phyloP scores from a whole-genome alignment of 192 early-diverging fungal genomes.

The Podochytrium sp. region DNA sequence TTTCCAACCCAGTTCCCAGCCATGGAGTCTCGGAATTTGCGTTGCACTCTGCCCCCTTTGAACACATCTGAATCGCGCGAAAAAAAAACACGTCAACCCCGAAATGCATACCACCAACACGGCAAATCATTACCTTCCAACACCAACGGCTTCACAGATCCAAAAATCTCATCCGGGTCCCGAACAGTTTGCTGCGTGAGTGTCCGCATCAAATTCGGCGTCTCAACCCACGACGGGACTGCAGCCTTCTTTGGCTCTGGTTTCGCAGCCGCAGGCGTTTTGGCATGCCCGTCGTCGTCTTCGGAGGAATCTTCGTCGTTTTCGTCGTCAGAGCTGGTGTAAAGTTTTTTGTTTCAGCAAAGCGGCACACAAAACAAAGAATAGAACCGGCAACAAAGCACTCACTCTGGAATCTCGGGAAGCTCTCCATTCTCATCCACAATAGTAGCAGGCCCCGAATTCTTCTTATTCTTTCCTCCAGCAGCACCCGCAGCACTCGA shows the following conservation, averaged over 20 bases:
- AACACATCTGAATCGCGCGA: slow-evolving; percentile 38
- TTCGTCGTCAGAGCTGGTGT: slow-evolving; percentile 30
- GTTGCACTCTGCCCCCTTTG: slow-evolving; percentile 1
- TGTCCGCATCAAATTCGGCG: slow-evolving; percentile 35
- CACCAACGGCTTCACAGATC: slow-evolving; percentile 28
- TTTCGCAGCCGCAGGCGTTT: background rate
- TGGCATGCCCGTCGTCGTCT: background rate
- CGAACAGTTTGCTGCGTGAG: slow-evolving; percentile 7
- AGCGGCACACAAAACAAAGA: background rate
- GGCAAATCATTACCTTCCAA: slow-evolving; percentile 30
- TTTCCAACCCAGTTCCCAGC: slow-evolving; percentile 35
- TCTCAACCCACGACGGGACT: slow-evolving; percentile 33
- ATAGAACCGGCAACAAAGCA: slow-evolving; percentile 11
- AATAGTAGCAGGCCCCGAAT: slow-evolving; percentile 35
- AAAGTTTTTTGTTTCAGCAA: slow-evolving; percentile 2
- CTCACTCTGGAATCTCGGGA: slow-evolving; percentile 34
- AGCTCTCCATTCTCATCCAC: slow-evolving; percentile 41
- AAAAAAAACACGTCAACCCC: too few relatives aligned
- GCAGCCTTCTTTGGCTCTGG: slow-evolving; percentile 3
- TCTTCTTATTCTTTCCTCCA: background rate
- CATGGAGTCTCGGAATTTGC: slow-evolving; percentile 33
- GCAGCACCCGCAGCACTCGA: too few relatives aligned
- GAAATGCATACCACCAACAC: too few relatives aligned
- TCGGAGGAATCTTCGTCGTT: slow-evolving; percentile 11
- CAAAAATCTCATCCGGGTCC: slow-evolving; percentile 40